phyloP scores from a whole-genome alignment of 129 eudicot genomes.

The Flaveria bidentis region DNA sequence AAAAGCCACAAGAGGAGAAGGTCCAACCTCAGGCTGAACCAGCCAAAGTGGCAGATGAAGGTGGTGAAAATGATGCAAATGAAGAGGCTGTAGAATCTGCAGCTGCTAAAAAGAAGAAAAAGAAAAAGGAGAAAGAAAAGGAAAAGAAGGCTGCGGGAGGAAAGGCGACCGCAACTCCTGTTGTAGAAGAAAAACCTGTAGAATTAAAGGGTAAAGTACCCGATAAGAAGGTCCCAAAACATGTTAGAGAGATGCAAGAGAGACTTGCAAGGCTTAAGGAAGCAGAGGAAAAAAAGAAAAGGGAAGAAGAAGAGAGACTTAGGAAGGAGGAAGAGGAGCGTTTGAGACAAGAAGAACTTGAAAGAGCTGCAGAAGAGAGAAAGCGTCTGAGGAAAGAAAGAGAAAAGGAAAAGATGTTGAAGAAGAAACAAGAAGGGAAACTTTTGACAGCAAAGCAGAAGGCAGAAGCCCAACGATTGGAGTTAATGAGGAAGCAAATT shows the following conservation, averaged over 20 bases:
- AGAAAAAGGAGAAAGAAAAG: constrained; percentile 77
- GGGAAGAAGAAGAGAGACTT: constrained; percentile 81
- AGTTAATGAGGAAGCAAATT: constrained; percentile 72
- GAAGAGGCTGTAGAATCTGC: constrained; percentile 60
- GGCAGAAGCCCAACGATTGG: constrained; percentile 71
- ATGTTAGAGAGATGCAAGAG: constrained; percentile 81
- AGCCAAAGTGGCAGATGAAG: constrained; percentile 33
- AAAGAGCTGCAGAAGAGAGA: constrained; percentile 65
- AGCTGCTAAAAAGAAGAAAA: constrained; percentile 81
- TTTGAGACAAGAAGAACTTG: constrained; percentile 54
- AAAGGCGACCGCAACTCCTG: constrained; percentile 46
- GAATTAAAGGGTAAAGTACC: constrained; percentile 54
- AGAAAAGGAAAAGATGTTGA: constrained; percentile 69
- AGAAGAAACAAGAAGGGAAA: constrained; percentile 77
- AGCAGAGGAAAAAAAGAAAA: constrained; percentile 66
- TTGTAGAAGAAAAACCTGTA: constrained; percentile 53
- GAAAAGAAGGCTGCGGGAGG: constrained; percentile 66
- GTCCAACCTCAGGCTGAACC: constrained; percentile 48
- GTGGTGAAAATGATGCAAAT: constrained; percentile 57
- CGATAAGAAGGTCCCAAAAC: constrained; percentile 75
- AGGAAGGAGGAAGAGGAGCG: constrained; percentile 90
- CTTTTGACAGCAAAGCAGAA: constrained; percentile 76
- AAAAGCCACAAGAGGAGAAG: constrained; percentile 42
- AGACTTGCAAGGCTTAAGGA: constrained; percentile 58
- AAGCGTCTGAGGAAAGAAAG: constrained; percentile 66